A percentile compares a stretch with the other conserved stretches of the same genome.
Conservation (phyloP, 768 basidiomycete species). For the Hysterangium stoloniferum region DNA sequence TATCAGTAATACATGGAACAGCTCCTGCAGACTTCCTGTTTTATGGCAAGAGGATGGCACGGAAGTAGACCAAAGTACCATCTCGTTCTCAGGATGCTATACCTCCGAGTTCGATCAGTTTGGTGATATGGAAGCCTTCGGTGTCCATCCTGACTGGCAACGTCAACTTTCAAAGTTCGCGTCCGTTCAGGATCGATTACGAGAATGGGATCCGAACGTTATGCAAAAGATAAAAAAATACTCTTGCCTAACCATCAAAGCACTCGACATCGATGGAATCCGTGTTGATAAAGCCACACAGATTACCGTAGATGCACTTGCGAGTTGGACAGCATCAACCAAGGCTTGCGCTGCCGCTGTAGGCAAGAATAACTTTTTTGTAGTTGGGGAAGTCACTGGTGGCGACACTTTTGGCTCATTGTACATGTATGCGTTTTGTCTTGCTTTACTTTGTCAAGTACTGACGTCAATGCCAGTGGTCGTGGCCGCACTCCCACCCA, state of each 20-base stretch:
- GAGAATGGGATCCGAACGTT: slow-evolving; percentile 82
- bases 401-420: slow-evolving; percentile 85
- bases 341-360: slow-evolving; percentile 63
- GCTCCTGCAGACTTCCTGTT: slow-evolving; percentile 63
- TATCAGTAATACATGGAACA: slow-evolving; percentile 64
- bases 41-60: slow-evolving; percentile 79
- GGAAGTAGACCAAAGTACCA: slow-evolving; percentile 43
- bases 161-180: slow-evolving; percentile 94
- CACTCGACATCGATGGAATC: slow-evolving; percentile 88
- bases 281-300: slow-evolving; percentile 95
- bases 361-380: slow-evolving; percentile 83
- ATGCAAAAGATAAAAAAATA: slow-evolving; percentile 72
- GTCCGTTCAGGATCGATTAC: slow-evolving; percentile 90
- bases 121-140: slow-evolving; percentile 96
- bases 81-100: slow-evolving; percentile 53
- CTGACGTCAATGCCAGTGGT: slow-evolving; percentile 41
- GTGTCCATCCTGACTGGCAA: slow-evolving; percentile 91
- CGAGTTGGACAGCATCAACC: slow-evolving; percentile 67
- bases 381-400: slow-evolving; percentile 91
- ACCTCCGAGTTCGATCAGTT: slow-evolving; percentile 89
- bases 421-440: slow-evolving; percentile 53
- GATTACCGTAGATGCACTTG: slow-evolving; percentile 74
- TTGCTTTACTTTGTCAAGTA: not conserved
- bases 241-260: slow-evolving; percentile 79
- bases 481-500: slow-evolving; percentile 79